phyloP scores from a whole-genome alignment of 2,329 filamentous ascomycete species.

The Curvularia sp. region DNA sequence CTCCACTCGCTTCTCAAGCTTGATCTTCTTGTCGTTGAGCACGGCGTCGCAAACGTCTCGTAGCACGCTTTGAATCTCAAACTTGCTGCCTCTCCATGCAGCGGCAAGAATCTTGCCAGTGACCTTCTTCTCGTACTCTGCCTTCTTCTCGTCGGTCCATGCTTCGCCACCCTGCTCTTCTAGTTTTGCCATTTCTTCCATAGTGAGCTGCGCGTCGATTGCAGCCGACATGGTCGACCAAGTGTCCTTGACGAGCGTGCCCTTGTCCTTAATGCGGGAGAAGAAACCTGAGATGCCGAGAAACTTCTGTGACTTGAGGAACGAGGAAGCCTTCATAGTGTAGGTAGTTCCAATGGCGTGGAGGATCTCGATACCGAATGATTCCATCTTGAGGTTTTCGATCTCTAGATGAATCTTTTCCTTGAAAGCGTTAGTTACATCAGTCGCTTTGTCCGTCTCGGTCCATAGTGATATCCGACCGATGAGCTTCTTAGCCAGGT shows the following conservation, averaged over 20 bases:
- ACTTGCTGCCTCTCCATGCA: constrained; percentile 95
- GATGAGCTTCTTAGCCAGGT: constrained; percentile 80
- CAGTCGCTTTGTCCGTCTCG: constrained; percentile 87
- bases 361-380: constrained; percentile 93
- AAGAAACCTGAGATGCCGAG: constrained; percentile 96
- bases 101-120: constrained; percentile 98
- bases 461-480: constrained; percentile 95
- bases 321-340: constrained; percentile 81
- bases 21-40: constrained; percentile 79
- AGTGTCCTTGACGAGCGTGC: constrained; percentile 94
- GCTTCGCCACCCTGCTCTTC: constrained; percentile 95
- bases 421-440: constrained; percentile 88
- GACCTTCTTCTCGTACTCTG: constrained; percentile 92
- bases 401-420: constrained; percentile 94
- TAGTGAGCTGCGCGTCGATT: constrained; percentile 96
- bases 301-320: constrained; percentile 96
- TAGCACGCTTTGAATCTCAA: constrained; percentile 95
- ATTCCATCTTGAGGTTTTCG: constrained; percentile 99
- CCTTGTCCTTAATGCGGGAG: constrained; percentile 92
- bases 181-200: constrained; percentile 98
- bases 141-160: constrained; percentile 97
- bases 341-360: constrained; percentile 95
- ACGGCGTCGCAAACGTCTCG: constrained; percentile 93
- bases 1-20: constrained; percentile 84
- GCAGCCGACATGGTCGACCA: constrained; percentile 97